phyloP scores from a whole-genome alignment of 352 stramenopile species.

The Saprolegnia diclina region DNA sequence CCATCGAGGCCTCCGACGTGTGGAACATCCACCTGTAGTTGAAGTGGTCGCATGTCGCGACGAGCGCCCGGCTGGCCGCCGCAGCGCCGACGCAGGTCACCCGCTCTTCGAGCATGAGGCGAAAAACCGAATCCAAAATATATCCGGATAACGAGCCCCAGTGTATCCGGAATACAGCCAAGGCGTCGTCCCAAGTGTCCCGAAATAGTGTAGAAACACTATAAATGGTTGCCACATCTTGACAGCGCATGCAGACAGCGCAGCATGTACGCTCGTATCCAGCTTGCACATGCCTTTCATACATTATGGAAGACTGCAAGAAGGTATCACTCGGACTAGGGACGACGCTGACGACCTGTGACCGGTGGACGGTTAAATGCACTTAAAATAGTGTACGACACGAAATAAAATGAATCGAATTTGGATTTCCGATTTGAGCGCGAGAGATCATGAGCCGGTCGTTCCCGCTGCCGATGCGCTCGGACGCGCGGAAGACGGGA shows the following conservation, averaged over 20 bases:
- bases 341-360: too few relatives aligned
- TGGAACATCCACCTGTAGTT: constrained; percentile 27
- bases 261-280: too few relatives aligned
- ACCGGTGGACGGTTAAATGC: too few relatives aligned
- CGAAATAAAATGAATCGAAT: not conserved
- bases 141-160: not conserved
- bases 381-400: not conserved
- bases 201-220: not conserved
- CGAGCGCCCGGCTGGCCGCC: not conserved
- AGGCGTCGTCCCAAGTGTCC: not conserved
- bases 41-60: constrained; percentile 2
- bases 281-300: too few relatives aligned
- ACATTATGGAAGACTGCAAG: too few relatives aligned
- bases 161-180: too few relatives aligned
- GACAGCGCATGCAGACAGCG: too few relatives aligned
- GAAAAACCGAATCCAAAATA: constrained; percentile 22
- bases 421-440: constrained; percentile 9
- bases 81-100: not conserved
- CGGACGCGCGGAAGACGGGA: not conserved
- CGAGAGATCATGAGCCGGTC: constrained; percentile 10
- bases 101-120: constrained; percentile 15
- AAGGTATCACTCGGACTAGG: too few relatives aligned
- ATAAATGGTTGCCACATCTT: not conserved
- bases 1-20: constrained; percentile 9
- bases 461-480: constrained; percentile 12